These are phyloP conservation scores for Domatiomyces globalis DNA, from an alignment of 2,329 filamentous ascomycete genomes.

Conservation along the genomic window DNA sequence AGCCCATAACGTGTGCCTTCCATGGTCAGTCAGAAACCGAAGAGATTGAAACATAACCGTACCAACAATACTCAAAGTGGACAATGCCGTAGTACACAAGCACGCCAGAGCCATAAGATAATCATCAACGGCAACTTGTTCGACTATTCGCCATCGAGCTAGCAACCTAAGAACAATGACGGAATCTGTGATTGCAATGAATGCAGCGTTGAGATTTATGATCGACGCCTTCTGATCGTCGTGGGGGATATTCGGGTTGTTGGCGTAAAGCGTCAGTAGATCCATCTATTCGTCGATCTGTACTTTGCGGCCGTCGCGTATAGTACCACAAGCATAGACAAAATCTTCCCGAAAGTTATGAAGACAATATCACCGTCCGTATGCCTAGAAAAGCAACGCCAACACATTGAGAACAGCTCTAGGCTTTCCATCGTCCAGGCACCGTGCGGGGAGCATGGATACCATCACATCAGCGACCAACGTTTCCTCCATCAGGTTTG, in stretches of 20 bases:
- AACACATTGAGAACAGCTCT: too few relatives aligned
- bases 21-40: neutral
- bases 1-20: conserved; percentile 20
- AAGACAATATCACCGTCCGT: too few relatives aligned
- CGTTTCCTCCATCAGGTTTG: too few relatives aligned
- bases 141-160: conserved; percentile 12
- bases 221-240: neutral
- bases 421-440: too few relatives aligned
- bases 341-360: too few relatives aligned
- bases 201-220: conserved; percentile 9
- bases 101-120: conserved; percentile 15
- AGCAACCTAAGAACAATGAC: conserved; percentile 11
- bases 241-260: neutral
- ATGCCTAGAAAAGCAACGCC: too few relatives aligned
- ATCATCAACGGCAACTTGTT: conserved; percentile 14
- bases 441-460: too few relatives aligned
- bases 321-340: too few relatives aligned
- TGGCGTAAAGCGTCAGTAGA: neutral
- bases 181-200: conserved; percentile 10
- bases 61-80: conserved; percentile 14
- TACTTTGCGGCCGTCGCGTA: neutral
- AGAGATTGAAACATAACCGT: neutral
- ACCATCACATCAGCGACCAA: too few relatives aligned
- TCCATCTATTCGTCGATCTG: neutral
- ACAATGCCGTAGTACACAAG: conserved; percentile 12